These are phyloP conservation scores for Asparagopsis taxiformis DNA, from an alignment of 31 red algal genomes.

Conservation along the genomic window DNA sequence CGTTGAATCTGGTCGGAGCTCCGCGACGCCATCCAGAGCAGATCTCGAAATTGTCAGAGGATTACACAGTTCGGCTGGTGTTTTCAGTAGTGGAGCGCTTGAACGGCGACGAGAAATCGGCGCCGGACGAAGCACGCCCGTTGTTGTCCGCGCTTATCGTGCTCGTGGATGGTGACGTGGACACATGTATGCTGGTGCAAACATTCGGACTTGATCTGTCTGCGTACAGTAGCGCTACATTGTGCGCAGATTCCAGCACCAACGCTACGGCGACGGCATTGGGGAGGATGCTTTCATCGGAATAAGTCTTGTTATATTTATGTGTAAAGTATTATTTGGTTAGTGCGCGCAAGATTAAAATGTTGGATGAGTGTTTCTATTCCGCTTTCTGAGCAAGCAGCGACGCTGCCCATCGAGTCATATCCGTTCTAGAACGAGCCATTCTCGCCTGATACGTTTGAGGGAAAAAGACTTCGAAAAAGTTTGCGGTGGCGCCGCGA, in stretches of 20 bases:
- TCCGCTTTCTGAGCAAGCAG: too few species aligned
- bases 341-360: too few species aligned
- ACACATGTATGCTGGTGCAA: conserved; percentile 11
- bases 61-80: conserved; percentile 14
- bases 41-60: conserved; percentile 11
- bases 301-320: not conserved
- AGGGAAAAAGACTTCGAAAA: conserved; percentile 26
- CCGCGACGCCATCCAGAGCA: conserved; percentile 10
- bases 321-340: too few species aligned
- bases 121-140: conserved; percentile 18
- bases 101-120: conserved; percentile 1
- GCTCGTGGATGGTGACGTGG: conserved; percentile 23
- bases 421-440: not conserved
- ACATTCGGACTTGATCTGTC: conserved; percentile 29
- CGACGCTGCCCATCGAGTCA: not conserved
- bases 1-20: conserved; percentile 37
- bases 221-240: conserved; percentile 4
- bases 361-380: too few species aligned
- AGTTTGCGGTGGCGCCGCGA: conserved; percentile 8
- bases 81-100: conserved; percentile 25
- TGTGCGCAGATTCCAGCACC: conserved; percentile 27
- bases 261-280: conserved; percentile 20
- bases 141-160: conserved; percentile 24
- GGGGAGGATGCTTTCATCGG: conserved; percentile 11
- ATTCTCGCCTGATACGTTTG: not conserved